Percentiles rank a stretch among this genome's conserved stretches.
Evolutionary conservation across 768 basidiomycete genomes (phyloP).

Genomic region (Boletus patriciae): DNA sequence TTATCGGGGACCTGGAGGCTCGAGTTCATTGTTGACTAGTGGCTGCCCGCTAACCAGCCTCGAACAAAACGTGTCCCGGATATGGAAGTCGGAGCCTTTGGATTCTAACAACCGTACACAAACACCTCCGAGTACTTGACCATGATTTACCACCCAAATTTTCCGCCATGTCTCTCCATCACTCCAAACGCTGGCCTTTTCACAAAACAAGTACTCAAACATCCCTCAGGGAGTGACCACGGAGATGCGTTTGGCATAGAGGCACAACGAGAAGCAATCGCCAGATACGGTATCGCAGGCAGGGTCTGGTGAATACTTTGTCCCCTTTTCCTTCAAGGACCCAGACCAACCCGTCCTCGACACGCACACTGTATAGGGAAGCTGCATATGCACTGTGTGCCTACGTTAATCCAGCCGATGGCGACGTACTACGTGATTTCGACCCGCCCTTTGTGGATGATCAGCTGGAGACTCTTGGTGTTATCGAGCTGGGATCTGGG

Average conservation of each 20-base stretch:
- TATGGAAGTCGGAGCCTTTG: conserved; percentile 1
- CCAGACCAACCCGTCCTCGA: background rate
- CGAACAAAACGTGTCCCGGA: too few relatives aligned
- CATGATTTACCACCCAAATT: conserved; percentile 38
- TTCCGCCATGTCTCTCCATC: conserved; percentile 45
- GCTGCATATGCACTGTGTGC: conserved; percentile 59
- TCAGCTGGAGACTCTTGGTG: conserved; percentile 23
- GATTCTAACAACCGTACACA: conserved; percentile 15
- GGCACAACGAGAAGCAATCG: conserved; percentile 60
- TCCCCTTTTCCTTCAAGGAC: conserved; percentile 12
- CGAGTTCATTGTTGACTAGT: conserved; percentile 11
- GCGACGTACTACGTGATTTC: conserved; percentile 41
- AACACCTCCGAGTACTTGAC: background rate
- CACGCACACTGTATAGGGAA: conserved; percentile 52
- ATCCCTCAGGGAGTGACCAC: background rate
- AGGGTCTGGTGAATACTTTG: conserved; percentile 66
- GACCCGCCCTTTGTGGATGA: conserved; percentile 51
- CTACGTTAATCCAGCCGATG: conserved; percentile 48
- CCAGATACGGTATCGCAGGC: conserved; percentile 78
- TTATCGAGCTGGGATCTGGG: conserved; percentile 82
- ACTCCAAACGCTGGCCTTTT: conserved; percentile 23
- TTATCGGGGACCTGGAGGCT: conserved; percentile 10
- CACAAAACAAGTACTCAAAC: background rate
- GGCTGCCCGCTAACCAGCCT: background rate
- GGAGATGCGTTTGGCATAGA: conserved; percentile 28